A percentile compares a stretch with the other conserved stretches of the same genome.
phyloP scores from a whole-genome alignment of 805 yeast genomes.

The Kregervanrija delftensis region DNA sequence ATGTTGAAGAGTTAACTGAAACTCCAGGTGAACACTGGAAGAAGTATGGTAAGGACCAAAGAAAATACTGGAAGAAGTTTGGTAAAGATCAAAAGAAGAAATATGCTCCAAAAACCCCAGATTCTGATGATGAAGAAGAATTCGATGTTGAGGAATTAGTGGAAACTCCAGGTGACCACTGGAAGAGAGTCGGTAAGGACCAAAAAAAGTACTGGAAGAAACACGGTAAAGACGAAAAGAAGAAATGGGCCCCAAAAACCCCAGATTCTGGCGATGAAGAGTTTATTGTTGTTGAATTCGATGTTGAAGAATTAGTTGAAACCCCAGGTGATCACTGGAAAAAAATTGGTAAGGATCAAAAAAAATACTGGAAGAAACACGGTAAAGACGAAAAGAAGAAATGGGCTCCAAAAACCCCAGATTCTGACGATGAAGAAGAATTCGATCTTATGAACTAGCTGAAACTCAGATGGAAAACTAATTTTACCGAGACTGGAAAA shows the following conservation, averaged over 20 bases:
- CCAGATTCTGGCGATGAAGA: conserved; percentile 9
- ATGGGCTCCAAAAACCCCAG: conserved; percentile 12
- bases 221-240: conserved; percentile 19
- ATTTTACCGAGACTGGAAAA: too few species aligned
- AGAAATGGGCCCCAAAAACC: conserved; percentile 17
- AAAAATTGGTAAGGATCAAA: conserved; percentile 11
- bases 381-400: conserved; percentile 20
- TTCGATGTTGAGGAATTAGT: conserved; percentile 7
- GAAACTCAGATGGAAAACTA: neutral
- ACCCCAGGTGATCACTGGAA: conserved; percentile 14
- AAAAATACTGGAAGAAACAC: conserved; percentile 17
- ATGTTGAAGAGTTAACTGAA: conserved; percentile 5
- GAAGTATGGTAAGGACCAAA: conserved; percentile 17
- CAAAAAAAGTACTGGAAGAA: conserved; percentile 21
- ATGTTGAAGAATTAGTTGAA: conserved; percentile 6
- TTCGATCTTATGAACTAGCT: conserved; percentile 2
- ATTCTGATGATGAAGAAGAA: conserved; percentile 10
- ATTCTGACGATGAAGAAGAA: conserved; percentile 8
- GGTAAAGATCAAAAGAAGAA: conserved; percentile 24
- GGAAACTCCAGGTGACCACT: conserved; percentile 9
- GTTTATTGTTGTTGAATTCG: conserved; percentile 5
- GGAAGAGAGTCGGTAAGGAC: conserved; percentile 19
- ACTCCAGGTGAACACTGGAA: conserved; percentile 14
- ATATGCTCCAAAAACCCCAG: conserved; percentile 17
- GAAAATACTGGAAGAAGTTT: conserved; percentile 23